Base-by-base conservation (phyloP, 164 flowering plant species). In the Protea cynaroides region DNA sequence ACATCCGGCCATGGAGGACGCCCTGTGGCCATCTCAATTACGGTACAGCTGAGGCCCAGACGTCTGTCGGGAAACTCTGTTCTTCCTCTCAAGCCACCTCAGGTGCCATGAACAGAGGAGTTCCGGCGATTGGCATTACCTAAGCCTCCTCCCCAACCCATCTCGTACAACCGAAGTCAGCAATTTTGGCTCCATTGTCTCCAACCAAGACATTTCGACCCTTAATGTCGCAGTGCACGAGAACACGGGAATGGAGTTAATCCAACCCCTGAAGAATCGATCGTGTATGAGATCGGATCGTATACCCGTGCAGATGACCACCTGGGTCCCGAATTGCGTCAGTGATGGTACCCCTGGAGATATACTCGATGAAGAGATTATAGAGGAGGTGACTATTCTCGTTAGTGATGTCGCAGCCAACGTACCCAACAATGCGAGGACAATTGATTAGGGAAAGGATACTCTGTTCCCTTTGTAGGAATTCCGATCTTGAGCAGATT, bases 1-100 rank as follows among this genome's bases (percentile, higher is more conserved):
- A 59, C 64, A 36, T 78, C 78, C 40, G 76, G 63, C 96, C 94
- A 87, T 0, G 95, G 93, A 1, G 62, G 40, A 1, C 55, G 52
- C 36, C 98, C 98, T 0, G 90, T 88, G 1, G 82, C 87, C 92
- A 86, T 85, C 68, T 89, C 97, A 15, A 90, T 80, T 8, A 92
- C 62, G 7, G 88, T 83, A 58, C 98, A 90, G 13, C 96, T 96
- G 22, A 90, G 56, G 93, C 83, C 98, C 98, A 92, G 0, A 92
- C 57, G 64, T 92, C 98, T 7, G 93, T 82, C 6, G 82, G 65
- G 8, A 67, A 76, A 4, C 93, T 81, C 72, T 92, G 98, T 25
- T 75, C 82, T 51, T 86, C 86, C 3, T 90, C 85, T 0, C 86
- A 74, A 0, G 84, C 91, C 36, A 86, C 96, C 63, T 92, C 98